Evolutionary conservation across 2,329 filamentous ascomycete species (phyloP).

Genomic region (Blumeria hordei): DNA sequence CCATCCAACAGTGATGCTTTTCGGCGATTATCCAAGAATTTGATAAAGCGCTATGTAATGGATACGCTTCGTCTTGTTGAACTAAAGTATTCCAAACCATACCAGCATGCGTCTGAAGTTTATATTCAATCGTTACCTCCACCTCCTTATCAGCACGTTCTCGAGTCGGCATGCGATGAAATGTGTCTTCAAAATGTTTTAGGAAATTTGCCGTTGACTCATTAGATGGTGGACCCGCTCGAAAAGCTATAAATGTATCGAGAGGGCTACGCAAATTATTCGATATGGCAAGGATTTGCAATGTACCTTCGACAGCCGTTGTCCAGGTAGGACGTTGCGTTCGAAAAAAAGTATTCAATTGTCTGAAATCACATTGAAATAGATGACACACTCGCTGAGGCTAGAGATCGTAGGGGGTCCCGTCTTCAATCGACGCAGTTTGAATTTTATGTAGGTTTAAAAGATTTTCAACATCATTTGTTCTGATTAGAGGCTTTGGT

Average conservation of each 20-base stretch:
- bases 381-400: not conserved
- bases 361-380: not conserved
- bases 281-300: not conserved
- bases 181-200: not conserved
- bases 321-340: not conserved
- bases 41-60: not conserved
- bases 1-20: not conserved
- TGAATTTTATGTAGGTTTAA: not conserved
- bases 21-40: not conserved
- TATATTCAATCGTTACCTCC: not conserved
- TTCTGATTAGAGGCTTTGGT: not conserved
- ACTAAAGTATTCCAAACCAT: not conserved
- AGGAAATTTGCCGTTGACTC: not conserved
- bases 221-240: not conserved
- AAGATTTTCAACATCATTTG: not conserved
- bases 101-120: not conserved
- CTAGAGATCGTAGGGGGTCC: not conserved
- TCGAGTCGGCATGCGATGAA: not conserved
- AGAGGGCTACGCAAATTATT: not conserved
- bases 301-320: not conserved
- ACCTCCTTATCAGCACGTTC: not conserved
- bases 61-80: not conserved
- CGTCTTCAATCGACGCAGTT: not conserved
- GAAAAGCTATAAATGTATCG: not conserved
- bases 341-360: not conserved